Conservation (phyloP, 805 yeast genomes). For the Saccharomycodes ludwigii region DNA sequence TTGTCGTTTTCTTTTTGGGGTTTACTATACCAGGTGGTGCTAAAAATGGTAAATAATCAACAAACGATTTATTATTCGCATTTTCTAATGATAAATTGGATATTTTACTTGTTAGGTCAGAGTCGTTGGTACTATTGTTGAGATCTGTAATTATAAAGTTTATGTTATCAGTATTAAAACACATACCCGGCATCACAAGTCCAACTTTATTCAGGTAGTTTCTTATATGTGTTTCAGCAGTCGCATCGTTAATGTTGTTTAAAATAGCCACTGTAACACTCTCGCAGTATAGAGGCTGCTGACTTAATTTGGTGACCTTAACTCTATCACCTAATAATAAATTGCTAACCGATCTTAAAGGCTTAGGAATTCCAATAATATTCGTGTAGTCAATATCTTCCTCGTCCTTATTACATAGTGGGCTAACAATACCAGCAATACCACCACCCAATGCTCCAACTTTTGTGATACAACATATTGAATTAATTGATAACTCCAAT, state of each 20-base stretch:
- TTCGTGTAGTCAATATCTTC: constrained; percentile 21
- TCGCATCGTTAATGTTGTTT: constrained; percentile 10
- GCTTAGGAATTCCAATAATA: constrained; percentile 37
- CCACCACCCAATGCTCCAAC: constrained; percentile 32
- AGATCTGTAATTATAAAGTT: constrained; percentile 15
- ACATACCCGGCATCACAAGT: constrained; percentile 45
- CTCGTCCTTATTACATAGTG: no score
- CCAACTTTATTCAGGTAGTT: constrained; percentile 43
- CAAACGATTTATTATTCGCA: constrained; percentile 6
- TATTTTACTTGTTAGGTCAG: constrained; percentile 10
- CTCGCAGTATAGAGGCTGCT: constrained; percentile 38
- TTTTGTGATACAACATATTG: constrained; percentile 32
- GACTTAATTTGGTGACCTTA: constrained; percentile 30
- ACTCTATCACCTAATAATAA: constrained; percentile 39
- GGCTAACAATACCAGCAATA: constrained; percentile 29
- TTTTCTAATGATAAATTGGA: constrained; percentile 24
- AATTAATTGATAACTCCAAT: constrained; percentile 27
- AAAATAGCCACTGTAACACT: constrained; percentile 24
- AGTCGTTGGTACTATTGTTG: constrained; percentile 25
- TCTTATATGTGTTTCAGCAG: constrained; percentile 25
- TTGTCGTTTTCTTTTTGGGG: constrained; percentile 16
- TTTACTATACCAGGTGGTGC: constrained; percentile 37
- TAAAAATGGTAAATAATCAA: constrained; percentile 16
- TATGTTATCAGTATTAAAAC: constrained; percentile 11
- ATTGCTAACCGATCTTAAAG: constrained; percentile 31